Percentiles rank a stretch among this genome's conserved stretches.
Conservation (phyloP, 2,329 filamentous ascomycete species). For the Coleophoma crateriformis region DNA sequence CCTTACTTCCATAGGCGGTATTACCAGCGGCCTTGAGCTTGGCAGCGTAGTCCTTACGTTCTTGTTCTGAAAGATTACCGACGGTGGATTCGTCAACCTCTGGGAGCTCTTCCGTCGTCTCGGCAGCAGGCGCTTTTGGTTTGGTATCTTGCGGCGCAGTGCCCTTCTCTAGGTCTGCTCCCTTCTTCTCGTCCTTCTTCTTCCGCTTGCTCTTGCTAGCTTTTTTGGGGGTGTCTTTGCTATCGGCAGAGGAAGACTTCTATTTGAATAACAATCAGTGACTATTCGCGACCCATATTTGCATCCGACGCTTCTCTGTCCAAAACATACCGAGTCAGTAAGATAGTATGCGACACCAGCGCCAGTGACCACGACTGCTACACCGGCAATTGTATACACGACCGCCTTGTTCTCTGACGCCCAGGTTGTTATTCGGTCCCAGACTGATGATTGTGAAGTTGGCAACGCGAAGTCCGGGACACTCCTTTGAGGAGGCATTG, state of each 20-base stretch:
- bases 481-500: slow-evolving; percentile 18
- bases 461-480: slow-evolving; percentile 25
- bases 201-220: slow-evolving; percentile 85
- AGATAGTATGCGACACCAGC: slow-evolving; percentile 94
- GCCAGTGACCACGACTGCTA: slow-evolving; percentile 84
- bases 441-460: slow-evolving; percentile 35
- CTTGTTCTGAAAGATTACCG: slow-evolving; percentile 45
- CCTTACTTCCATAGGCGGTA: slow-evolving; percentile 91
- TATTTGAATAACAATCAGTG: slow-evolving; percentile 4
- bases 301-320: not conserved
- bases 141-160: slow-evolving; percentile 33
- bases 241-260: slow-evolving; percentile 19
- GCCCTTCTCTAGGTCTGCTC: slow-evolving; percentile 67
- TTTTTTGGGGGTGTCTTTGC: slow-evolving; percentile 53
- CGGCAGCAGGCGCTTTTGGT: slow-evolving; percentile 45
- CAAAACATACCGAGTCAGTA: slow-evolving; percentile 47
- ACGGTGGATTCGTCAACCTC: slow-evolving; percentile 57
- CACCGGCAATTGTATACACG: slow-evolving; percentile 93
- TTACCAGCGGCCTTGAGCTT: slow-evolving; percentile 95
- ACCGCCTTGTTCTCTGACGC: slow-evolving; percentile 92
- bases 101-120: slow-evolving; percentile 63
- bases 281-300: too few species aligned
- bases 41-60: slow-evolving; percentile 79
- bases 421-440: slow-evolving; percentile 89
- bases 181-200: slow-evolving; percentile 71